Base-by-base conservation (phyloP, 2,329 filamentous ascomycete species). In the Calycina marina region DNA sequence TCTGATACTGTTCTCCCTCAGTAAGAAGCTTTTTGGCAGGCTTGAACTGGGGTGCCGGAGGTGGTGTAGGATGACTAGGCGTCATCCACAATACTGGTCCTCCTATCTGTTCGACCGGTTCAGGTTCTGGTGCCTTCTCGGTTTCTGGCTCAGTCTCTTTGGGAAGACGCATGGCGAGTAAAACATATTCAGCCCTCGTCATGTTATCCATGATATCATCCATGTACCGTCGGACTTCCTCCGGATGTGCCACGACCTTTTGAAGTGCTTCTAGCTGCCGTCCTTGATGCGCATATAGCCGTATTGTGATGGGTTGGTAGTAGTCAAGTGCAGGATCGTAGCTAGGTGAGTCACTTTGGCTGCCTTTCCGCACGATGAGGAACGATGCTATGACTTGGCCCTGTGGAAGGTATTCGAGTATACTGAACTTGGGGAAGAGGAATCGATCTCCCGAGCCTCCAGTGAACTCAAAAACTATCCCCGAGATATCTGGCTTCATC, bases 351-450 rank as follows among this genome's bases (percentile, higher is more conserved):
- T 78, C 73, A 2, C 71, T 68, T n/a, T 60, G 62, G 43, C 72
- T 76, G 17, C 75, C 79, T 51, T 77, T 77, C 30, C 78, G 73
- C 4, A 82, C 77, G 37, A 86, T 72, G 8, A 90, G 60, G 48
- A 88, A 90, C 1, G 79, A 86, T 3, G 76, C 76, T 26, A 84
- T 66, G 2, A 81, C 67, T 31, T 71, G 68, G 2, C 69, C 68
- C 4, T 54, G 53, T n/a, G 63, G 62, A 2, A 75, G 58, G 47
- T 72, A 75, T 50, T 90, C 80, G 30, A 88, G 53, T 18, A 88
- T 77, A 53, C 76, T 80, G 49, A 80, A 77, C 43, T 76, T 80
- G 2, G 82, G 82, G 41, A 90, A 86, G 29, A 83, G 58, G 50
- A 81, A 86, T 15, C 80, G 69, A 51, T 88, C 81, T 28, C 78